A percentile compares a stretch with the other conserved stretches of the same genome.
These are phyloP conservation scores for Aaosphaeria pasadenensis DNA, from an alignment of 2,329 filamentous ascomycete genomes.

Conservation along the genomic window DNA sequence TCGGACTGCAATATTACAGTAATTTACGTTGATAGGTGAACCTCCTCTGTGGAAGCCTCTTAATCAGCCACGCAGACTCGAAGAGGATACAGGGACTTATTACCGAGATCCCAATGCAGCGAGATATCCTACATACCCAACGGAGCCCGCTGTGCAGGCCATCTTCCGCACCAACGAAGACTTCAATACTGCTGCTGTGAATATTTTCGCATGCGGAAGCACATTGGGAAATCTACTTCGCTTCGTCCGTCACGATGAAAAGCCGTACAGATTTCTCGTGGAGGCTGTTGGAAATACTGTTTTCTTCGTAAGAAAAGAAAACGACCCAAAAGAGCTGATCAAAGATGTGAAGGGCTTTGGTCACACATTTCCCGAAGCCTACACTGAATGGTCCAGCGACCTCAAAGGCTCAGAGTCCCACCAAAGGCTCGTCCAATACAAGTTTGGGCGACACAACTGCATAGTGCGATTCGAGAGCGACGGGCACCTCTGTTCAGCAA, in stretches of 20 bases:
- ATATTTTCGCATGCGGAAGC: conserved; percentile 60
- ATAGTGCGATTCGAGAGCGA: conserved; percentile 59
- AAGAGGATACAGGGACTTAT: conserved; percentile 48
- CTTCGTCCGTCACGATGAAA: conserved; percentile 48
- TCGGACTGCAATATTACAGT: conserved; percentile 4
- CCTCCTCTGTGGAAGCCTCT: conserved; percentile 53
- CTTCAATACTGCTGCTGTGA: conserved; percentile 38
- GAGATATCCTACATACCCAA: conserved; percentile 47
- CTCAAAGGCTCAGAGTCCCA: conserved; percentile 58
- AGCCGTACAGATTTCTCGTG: conserved; percentile 57
- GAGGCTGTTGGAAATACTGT: conserved; percentile 56
- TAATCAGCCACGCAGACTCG: conserved; percentile 28
- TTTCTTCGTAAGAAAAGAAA: conserved; percentile 63
- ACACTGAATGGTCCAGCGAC: conserved; percentile 60
- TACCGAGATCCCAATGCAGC: conserved; percentile 57
- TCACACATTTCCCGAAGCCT: conserved; percentile 62
- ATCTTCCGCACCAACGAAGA: conserved; percentile 39
- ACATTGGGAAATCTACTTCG: conserved; percentile 61
- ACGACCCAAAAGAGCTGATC: conserved; percentile 57
- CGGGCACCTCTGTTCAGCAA: conserved; percentile 45
- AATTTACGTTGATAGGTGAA: conserved; percentile 36
- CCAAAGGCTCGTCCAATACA: conserved; percentile 60
- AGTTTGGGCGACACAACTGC: conserved; percentile 52
- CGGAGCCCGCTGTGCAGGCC: conserved; percentile 50
- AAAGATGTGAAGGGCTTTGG: conserved; percentile 58